These are phyloP conservation scores for Quercus rubra DNA, from an alignment of 306 rosid genomes.

Conservation along the genomic window DNA sequence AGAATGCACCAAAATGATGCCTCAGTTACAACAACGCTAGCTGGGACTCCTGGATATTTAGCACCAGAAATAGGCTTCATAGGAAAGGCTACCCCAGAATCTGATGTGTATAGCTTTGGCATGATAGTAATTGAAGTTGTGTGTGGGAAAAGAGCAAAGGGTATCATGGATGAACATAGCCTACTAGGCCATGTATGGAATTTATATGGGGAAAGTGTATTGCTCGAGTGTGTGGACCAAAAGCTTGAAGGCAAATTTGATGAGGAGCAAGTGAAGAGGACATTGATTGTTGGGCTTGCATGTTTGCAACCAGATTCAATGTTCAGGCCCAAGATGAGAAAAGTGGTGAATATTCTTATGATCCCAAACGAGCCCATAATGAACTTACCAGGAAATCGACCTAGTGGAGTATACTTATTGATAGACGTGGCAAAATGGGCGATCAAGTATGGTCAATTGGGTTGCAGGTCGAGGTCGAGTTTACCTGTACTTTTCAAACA, in stretches of 20 bases:
- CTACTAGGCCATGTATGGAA: slow-evolving; percentile 51
- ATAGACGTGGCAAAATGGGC: no score
- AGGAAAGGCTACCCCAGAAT: slow-evolving; percentile 46
- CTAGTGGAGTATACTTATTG: slow-evolving; percentile 37
- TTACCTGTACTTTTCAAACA: no score
- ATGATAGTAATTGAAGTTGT: slow-evolving; percentile 56
- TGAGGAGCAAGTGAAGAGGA: slow-evolving; percentile 41
- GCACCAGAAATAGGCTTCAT: slow-evolving; percentile 54
- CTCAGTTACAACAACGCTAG: slow-evolving; percentile 29
- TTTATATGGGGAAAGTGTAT: slow-evolving; percentile 23
- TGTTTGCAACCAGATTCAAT: slow-evolving; percentile 45
- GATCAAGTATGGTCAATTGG: no score
- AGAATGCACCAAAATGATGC: slow-evolving; percentile 41
- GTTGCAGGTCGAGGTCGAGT: no score
- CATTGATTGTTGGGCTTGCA: slow-evolving; percentile 50
- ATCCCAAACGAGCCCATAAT: slow-evolving; percentile 42
- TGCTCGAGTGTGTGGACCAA: slow-evolving; percentile 46
- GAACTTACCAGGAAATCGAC: slow-evolving; percentile 35
- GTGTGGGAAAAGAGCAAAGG: slow-evolving; percentile 53
- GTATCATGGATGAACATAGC: slow-evolving; percentile 31
- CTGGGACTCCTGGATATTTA: slow-evolving; percentile 51
- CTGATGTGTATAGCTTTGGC: slow-evolving; percentile 58
- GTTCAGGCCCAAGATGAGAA: slow-evolving; percentile 50
- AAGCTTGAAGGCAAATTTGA: slow-evolving; percentile 23
- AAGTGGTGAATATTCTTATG: slow-evolving; percentile 43